Evolutionary conservation across 1,284 basidiomycete species (phyloP).

Genomic region (Trametes versicolor): DNA sequence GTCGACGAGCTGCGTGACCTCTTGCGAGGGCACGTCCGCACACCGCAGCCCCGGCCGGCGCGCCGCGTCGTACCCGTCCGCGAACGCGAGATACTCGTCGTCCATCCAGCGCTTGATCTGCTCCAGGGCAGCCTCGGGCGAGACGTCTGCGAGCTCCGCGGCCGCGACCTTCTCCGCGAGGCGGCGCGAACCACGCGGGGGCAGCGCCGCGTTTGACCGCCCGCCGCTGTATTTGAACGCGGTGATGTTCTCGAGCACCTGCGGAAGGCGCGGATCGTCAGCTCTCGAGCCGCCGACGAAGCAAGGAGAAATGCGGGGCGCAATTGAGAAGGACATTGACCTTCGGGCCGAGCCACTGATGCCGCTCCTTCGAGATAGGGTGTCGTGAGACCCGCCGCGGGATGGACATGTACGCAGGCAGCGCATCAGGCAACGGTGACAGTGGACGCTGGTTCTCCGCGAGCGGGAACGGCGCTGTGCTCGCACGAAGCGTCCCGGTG

Average conservation of each 20-base stretch:
- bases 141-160: constrained; percentile 25
- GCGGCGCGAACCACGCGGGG: constrained; percentile 39
- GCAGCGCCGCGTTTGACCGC: constrained; percentile 36
- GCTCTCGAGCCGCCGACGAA: constrained; percentile 11
- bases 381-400: constrained; percentile 52
- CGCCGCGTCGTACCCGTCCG: constrained; percentile 41
- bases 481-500: constrained; percentile 43
- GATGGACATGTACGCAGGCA: constrained; percentile 62
- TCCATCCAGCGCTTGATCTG: constrained; percentile 33
- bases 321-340: constrained; percentile 43
- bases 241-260: constrained; percentile 48
- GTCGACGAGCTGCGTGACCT: constrained; percentile 39
- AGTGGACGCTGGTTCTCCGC: constrained; percentile 40
- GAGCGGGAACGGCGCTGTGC: constrained; percentile 47
- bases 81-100: constrained; percentile 32
- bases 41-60: constrained; percentile 33
- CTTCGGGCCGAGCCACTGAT: constrained; percentile 61
- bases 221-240: constrained; percentile 41
- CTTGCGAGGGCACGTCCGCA: constrained; percentile 41
- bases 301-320: constrained; percentile 3
- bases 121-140: constrained; percentile 26
- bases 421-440: constrained; percentile 40
- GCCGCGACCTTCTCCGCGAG: constrained; percentile 39
- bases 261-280: neutral
- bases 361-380: constrained; percentile 57